Base-by-base conservation (phyloP, 768 basidiomycete genomes). In the Pleurotus salmoneostramineus region DNA sequence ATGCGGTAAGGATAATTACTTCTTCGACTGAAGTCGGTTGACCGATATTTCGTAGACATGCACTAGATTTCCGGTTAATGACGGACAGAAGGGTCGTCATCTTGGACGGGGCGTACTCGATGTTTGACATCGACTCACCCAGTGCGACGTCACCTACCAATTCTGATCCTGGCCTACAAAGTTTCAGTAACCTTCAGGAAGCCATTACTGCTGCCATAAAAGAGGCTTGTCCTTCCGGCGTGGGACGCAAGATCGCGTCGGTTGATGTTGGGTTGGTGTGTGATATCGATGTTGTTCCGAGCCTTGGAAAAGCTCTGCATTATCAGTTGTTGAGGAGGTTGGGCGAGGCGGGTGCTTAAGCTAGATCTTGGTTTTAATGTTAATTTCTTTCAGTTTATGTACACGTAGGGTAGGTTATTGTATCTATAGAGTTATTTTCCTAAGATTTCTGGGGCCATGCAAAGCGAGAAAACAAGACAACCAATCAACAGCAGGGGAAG, bases 21-120 rank as follows among this genome's bases (percentile, higher is more conserved):
- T 31, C 40, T 14, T 44, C 27, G n/a, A 36, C 14, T 47, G 50
- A 40, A 15, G 65, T 17, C 6, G 6, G 1, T 6, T 17, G 44
- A 2, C 17, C 15, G 17, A 57, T 46, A 21, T 37, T 48, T 44
- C 8, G 46, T 12, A 90, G 89, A 64, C 84, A 92, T 66, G 91
- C 89, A 0, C 75, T 94, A 55, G 91, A 94, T 67, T 84, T 92
- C 69, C 83, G 91, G 63, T 75, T 92, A 64, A 83, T 92, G 82
- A 79, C 76, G 8, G 77, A 76, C 36, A 78, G 82, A 61, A 83
- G 83, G 10, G 79, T 93, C 10, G 83, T 79, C 15, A 83, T 94
- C 50, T 69, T 92, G n/a, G 91, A 93, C 65, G 89, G 79, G 3
- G 87, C 89, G 0, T 75, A 83, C 66, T 82, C 85, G 2, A 68